Evolutionary conservation across 179 eudicot species (phyloP).

Genomic region (Beta lomatogona): DNA sequence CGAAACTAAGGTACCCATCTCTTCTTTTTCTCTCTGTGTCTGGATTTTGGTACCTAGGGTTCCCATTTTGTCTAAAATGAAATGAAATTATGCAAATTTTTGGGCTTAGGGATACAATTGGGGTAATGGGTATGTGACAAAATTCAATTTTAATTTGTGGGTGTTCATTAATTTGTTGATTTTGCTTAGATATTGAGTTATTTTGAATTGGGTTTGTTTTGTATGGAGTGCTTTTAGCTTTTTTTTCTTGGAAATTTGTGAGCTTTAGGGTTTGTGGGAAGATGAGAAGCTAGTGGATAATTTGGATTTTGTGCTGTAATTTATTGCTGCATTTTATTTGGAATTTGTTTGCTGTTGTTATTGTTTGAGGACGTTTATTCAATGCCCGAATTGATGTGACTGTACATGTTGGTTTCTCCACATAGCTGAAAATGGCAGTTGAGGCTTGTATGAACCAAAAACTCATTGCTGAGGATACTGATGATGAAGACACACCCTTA

Average conservation of each 20-base stretch:
- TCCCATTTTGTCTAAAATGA: neutral
- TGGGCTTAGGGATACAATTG: constrained; percentile 23
- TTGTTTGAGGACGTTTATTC: constrained; percentile 6
- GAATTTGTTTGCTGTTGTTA: neutral
- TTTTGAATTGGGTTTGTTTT: constrained; percentile 15
- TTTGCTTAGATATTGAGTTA: constrained; percentile 14
- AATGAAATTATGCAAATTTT: neutral
- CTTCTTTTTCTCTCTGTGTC: constrained; percentile 17
- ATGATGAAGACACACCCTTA: constrained; percentile 60
- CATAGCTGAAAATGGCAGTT: constrained; percentile 45
- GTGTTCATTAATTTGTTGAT: constrained; percentile 24
- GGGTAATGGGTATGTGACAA: constrained; percentile 15
- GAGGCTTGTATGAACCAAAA: constrained; percentile 44
- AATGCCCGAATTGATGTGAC: constrained; percentile 21
- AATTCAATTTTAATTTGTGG: constrained; percentile 20
- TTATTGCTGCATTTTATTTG: neutral
- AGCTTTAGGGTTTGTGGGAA: constrained; percentile 33
- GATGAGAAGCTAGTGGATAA: neutral
- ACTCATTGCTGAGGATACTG: constrained; percentile 39
- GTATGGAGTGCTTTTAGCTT: neutral
- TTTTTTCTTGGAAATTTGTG: constrained; percentile 12
- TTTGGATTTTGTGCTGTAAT: constrained; percentile 6
- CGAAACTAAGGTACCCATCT: constrained; percentile 32
- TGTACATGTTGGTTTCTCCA: constrained; percentile 28
- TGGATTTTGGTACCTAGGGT: constrained; percentile 24